Conservation (phyloP, 2,329 filamentous ascomycete species). For the Colletotrichum cuscutae region DNA sequence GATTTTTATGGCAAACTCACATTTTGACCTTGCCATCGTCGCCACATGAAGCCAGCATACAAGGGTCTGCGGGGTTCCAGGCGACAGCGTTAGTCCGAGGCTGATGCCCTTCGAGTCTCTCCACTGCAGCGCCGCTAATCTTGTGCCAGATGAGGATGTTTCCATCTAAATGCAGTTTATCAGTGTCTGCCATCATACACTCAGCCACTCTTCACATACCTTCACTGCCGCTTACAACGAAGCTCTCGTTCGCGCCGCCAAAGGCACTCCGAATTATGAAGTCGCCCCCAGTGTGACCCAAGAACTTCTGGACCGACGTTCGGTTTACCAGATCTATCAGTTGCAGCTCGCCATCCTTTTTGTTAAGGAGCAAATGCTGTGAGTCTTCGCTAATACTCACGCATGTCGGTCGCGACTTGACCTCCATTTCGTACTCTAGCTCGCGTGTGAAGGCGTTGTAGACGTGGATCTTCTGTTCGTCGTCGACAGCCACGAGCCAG, state of each 20-base stretch:
- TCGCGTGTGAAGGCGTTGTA: conserved; percentile 83
- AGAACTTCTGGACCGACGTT: conserved; percentile 77
- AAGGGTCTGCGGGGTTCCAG: conserved; percentile 87
- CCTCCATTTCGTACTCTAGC: conserved; percentile 78
- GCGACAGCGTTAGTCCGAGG: conserved; percentile 86
- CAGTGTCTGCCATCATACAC: background rate
- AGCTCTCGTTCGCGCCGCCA: conserved; percentile 91
- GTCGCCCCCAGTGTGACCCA: conserved; percentile 78
- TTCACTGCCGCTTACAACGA: conserved; percentile 92
- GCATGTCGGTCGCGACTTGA: conserved; percentile 78
- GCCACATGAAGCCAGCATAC: conserved; percentile 89
- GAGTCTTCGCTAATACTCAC: conserved; percentile 86
- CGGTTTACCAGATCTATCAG: conserved; percentile 81
- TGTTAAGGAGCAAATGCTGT: conserved; percentile 83
- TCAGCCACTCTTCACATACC: conserved; percentile 61
- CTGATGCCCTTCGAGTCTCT: conserved; percentile 79
- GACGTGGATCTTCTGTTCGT: conserved; percentile 76
- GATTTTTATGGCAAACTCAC: conserved; percentile 61
- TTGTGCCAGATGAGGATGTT: conserved; percentile 92
- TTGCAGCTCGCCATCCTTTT: conserved; percentile 79
- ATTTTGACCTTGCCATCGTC: conserved; percentile 89
- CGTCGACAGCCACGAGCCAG: conserved; percentile 82
- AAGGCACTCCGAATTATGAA: conserved; percentile 86
- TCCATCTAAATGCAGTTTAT: conserved; percentile 56
- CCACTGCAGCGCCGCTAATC: conserved; percentile 79